Conservation (phyloP, 257 asterid species). For the Anisodus acutangulus region DNA sequence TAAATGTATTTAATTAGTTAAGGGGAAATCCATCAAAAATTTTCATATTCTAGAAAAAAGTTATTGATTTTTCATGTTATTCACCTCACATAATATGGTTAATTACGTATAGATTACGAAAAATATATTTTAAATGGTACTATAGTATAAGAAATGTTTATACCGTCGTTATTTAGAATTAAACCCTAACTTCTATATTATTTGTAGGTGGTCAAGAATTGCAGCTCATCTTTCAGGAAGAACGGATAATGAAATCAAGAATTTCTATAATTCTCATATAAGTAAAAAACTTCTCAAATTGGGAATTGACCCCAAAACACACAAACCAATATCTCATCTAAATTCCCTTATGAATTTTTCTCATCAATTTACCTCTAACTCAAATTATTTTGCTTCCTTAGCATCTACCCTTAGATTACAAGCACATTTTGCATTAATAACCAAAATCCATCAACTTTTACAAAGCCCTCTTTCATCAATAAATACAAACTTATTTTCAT, state of each 20-base stretch:
- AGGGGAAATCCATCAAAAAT: too few species aligned
- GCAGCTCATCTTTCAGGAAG: background rate
- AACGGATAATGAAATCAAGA: constrained; percentile 5
- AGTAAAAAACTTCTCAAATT: background rate
- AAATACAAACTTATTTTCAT: background rate
- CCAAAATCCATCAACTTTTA: background rate
- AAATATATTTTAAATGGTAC: too few species aligned
- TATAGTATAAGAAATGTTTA: too few species aligned
- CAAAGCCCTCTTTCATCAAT: background rate
- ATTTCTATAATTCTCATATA: background rate
- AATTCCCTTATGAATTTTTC: background rate
- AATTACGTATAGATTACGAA: too few species aligned
- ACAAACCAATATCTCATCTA: background rate
- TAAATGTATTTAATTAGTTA: too few species aligned
- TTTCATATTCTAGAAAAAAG: too few species aligned
- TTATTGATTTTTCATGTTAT: too few species aligned
- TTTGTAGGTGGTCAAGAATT: background rate
- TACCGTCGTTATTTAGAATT: background rate
- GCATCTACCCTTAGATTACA: background rate
- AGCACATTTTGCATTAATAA: background rate
- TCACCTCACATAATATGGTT: too few species aligned
- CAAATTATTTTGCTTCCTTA: background rate
- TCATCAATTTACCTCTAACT: background rate
- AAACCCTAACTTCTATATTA: background rate
- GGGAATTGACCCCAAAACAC: constrained; percentile 4